These are phyloP conservation scores for Sporothrix protearum DNA, from an alignment of 2,329 filamentous ascomycete genomes.

Conservation along the genomic window DNA sequence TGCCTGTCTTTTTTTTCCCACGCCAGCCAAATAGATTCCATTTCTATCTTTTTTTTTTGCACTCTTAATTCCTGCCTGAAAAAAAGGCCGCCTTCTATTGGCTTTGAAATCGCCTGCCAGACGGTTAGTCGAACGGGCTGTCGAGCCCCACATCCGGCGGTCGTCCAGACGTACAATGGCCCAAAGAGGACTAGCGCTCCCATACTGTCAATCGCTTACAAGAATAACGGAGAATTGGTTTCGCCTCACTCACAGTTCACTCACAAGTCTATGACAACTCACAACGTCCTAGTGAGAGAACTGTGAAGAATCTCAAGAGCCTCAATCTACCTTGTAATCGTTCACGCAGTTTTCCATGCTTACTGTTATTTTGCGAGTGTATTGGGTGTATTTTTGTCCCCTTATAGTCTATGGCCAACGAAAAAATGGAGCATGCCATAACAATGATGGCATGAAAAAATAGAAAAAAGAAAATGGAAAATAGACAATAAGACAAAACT, in stretches of 20 bases:
- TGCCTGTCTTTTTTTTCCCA: neutral
- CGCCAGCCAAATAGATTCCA: conserved; percentile 8
- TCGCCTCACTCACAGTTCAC: neutral
- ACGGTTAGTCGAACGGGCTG: neutral
- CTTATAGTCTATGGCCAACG: conserved; percentile 3
- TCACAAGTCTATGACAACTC: neutral
- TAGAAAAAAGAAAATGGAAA: neutral
- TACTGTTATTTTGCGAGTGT: neutral
- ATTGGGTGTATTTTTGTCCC: conserved; percentile 2
- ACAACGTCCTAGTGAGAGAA: neutral
- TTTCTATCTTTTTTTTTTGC: neutral
- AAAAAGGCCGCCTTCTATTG: neutral
- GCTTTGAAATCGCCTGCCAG: neutral
- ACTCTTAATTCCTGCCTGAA: no score
- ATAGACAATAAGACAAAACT: neutral
- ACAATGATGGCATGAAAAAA: neutral
- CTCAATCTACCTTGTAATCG: neutral
- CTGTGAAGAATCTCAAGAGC: no score
- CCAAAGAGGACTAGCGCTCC: neutral
- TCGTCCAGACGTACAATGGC: neutral
- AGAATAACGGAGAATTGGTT: conserved; percentile 12
- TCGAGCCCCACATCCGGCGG: conserved; percentile 4
- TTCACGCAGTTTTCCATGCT: neutral
- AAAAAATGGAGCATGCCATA: neutral
- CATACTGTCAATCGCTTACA: neutral